A percentile compares a stretch with the other conserved stretches of the same genome.
Evolutionary conservation across 768 basidiomycete genomes (phyloP).

Genomic region (Leucogyrophana mollusca): DNA sequence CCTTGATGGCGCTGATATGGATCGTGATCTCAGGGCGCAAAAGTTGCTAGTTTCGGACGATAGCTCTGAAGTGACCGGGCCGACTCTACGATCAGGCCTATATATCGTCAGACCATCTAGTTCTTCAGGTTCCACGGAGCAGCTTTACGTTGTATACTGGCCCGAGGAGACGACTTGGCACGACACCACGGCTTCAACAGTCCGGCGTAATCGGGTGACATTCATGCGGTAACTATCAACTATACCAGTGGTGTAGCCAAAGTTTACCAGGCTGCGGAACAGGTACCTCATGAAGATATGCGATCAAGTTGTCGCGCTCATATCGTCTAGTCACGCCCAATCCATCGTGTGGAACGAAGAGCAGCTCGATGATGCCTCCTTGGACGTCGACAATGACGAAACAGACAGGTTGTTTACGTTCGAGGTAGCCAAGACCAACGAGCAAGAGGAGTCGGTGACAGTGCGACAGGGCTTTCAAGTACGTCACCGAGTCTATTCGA

Average conservation of each 20-base stretch:
- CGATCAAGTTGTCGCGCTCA: conserved; percentile 52
- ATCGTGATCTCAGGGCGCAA: conserved; percentile 8
- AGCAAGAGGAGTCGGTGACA: conserved; percentile 51
- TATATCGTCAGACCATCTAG: conserved; percentile 37
- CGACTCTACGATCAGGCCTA: conserved; percentile 47
- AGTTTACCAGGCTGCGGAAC: neutral
- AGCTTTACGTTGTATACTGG: conserved; percentile 57
- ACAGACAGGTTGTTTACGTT: conserved; percentile 51
- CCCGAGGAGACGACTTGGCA: conserved; percentile 61
- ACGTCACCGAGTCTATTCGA: conserved; percentile 3
- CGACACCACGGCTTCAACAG: conserved; percentile 42
- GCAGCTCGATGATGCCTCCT: conserved; percentile 15
- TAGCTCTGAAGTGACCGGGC: conserved; percentile 4
- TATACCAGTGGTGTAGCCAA: neutral
- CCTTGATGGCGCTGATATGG: conserved; percentile 3
- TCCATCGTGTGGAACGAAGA: conserved; percentile 43
- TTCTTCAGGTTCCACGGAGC: conserved; percentile 11
- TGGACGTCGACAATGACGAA: conserved; percentile 38
- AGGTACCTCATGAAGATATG: conserved; percentile 62
- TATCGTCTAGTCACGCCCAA: conserved; percentile 47
- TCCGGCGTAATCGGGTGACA: conserved; percentile 52
- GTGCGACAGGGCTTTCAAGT: conserved; percentile 47
- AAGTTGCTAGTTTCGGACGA: conserved; percentile 5
- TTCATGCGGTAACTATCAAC: conserved; percentile 52
- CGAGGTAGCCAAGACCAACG: conserved; percentile 51